phyloP scores from a whole-genome alignment of 2,329 filamentous ascomycete species.

The Xylariaceae sp. region DNA sequence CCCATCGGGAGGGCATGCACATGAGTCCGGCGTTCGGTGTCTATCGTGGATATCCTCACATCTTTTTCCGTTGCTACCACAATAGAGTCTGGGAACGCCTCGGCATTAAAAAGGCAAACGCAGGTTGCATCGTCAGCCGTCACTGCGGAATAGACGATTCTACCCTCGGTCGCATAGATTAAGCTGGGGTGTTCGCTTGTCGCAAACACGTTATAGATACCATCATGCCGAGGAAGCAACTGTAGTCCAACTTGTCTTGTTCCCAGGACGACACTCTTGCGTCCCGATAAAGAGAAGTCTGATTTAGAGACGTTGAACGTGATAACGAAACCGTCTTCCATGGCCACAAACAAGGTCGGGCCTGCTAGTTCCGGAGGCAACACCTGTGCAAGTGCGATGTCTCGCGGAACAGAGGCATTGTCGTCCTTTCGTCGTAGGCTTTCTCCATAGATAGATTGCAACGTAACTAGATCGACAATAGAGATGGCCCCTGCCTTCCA shows the following conservation, averaged over 20 bases:
- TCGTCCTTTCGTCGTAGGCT: conserved; percentile 62
- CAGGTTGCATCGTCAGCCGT: conserved; percentile 84
- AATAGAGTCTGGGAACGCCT: conserved; percentile 79
- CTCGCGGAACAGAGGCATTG: conserved; percentile 78
- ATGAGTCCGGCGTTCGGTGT: conserved; percentile 84
- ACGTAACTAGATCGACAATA: conserved; percentile 67
- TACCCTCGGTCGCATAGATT: conserved; percentile 86
- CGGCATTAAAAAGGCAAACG: conserved; percentile 80
- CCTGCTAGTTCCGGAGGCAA: conserved; percentile 60
- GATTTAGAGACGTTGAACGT: conserved; percentile 72
- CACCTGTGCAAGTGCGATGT: conserved; percentile 77
- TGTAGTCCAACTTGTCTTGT: conserved; percentile 84
- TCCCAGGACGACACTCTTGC: conserved; percentile 83
- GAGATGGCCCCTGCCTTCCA: conserved; percentile 83
- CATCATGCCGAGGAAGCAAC: conserved; percentile 68
- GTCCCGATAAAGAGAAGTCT: conserved; percentile 66
- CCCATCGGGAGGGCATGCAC: conserved; percentile 77
- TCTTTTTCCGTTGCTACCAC: conserved; percentile 77
- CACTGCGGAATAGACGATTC: conserved; percentile 90
- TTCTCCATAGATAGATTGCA: conserved; percentile 69
- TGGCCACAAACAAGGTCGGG: conserved; percentile 82
- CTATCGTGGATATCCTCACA: conserved; percentile 78
- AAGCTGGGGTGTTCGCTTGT: conserved; percentile 93
- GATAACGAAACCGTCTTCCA: conserved; percentile 90
- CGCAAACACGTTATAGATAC: conserved; percentile 81